phyloP scores from a whole-genome alignment of 305 asterid species.

The Fraxinus xanthoxyloides region DNA sequence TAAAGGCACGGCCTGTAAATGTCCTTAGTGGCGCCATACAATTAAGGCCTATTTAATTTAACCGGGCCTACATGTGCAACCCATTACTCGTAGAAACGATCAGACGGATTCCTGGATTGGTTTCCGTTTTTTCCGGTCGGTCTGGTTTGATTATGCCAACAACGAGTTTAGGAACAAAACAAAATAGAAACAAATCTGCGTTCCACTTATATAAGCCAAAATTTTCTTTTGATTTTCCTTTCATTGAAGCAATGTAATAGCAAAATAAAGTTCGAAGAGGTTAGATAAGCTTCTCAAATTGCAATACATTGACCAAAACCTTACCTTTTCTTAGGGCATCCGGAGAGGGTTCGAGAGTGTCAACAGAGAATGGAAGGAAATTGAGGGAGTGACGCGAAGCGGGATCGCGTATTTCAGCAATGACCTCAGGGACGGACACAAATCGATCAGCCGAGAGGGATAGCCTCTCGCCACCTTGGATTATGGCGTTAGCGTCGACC shows the following conservation, averaged over 20 bases:
- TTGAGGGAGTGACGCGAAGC: slow-evolving; percentile 82
- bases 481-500: slow-evolving; percentile 93
- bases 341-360: slow-evolving; percentile 76
- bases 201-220: background rate
- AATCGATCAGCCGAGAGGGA: slow-evolving; percentile 71
- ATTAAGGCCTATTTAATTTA: background rate
- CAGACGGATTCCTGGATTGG: background rate
- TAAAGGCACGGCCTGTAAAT: background rate
- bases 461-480: slow-evolving; percentile 71
- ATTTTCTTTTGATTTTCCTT: background rate
- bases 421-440: slow-evolving; percentile 78
- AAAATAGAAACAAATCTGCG: background rate
- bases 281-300: background rate
- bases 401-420: slow-evolving; percentile 81
- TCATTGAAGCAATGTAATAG: background rate
- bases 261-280: background rate
- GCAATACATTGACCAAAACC: background rate
- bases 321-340: slow-evolving; percentile 73
- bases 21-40: background rate
- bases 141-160: background rate
- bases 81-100: background rate
- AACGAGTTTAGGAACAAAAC: background rate
- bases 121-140: background rate
- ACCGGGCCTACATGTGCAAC: background rate
- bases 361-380: slow-evolving; percentile 75